Percentiles rank a stretch among this genome's conserved stretches.
Conservation (phyloP, 148 eudicot species). For the Rhododendron mucronatum region DNA sequence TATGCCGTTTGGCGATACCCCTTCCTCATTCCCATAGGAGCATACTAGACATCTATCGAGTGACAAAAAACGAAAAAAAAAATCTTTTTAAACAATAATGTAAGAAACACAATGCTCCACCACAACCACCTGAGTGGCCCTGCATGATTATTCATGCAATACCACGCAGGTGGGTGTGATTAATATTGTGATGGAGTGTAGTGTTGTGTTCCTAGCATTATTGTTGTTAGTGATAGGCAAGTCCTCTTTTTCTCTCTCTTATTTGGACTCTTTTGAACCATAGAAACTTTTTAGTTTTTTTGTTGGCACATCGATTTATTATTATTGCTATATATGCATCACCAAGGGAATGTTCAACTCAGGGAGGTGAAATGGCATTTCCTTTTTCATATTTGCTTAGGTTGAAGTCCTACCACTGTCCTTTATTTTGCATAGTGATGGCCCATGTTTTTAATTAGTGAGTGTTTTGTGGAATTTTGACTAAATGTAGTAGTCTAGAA, state of each 20-base stretch:
- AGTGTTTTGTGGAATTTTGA: neutral
- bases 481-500: neutral
- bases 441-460: too few species aligned
- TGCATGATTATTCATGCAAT: too few species aligned
- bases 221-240: neutral
- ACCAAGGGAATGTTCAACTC: constrained; percentile 10
- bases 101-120: too few species aligned
- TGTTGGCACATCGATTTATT: neutral
- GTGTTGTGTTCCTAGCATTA: too few species aligned
- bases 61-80: too few species aligned
- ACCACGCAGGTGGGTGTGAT: too few species aligned
- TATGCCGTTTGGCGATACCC: too few species aligned
- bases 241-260: neutral
- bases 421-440: neutral
- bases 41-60: too few species aligned
- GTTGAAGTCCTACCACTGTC: neutral
- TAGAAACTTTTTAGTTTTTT: neutral
- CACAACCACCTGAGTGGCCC: too few species aligned
- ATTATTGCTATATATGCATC: neutral
- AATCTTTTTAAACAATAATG: too few species aligned
- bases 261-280: neutral
- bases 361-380: neutral
- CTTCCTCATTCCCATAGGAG: too few species aligned
- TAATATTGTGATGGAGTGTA: too few species aligned
- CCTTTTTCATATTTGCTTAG: neutral